Evolutionary conservation across 2,329 filamentous ascomycete genomes (phyloP), one percentile per base, ranked within the genome.

Genomic region (Seiridium cupressi): DNA sequence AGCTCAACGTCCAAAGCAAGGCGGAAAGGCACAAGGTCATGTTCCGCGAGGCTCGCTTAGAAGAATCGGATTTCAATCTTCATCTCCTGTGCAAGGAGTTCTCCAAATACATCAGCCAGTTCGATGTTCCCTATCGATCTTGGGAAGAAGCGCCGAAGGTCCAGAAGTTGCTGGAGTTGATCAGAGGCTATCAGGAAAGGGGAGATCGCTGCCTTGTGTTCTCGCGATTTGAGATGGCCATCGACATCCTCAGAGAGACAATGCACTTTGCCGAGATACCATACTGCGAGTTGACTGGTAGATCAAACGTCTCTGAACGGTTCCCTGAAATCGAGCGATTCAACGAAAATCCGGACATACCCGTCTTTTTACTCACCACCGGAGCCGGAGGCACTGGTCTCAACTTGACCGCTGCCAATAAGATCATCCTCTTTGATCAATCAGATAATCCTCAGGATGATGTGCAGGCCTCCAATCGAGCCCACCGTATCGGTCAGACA

Each of bases 391-490:
- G 95, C n/a, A 95, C 94, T 0, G 95, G 95, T 46, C 96, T 99
- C 78, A 99, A 99, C 74, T 78, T 99, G 58, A 95, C 94, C 6
- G 91, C 90, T 42, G 95, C 95, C 4, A 98, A 98, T 79, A 98
- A 97, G 76, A 94, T 99, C 67, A 87, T 99, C 75, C 95, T 99
- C 69, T 97, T 98, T 73, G 95, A 99, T 75, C 90, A 91, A 64
- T 92, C 89, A n/a, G 97, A 97, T 78, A 99, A 99, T 68, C 95
- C 95, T 0, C 95, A 99, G 72, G 94, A 98, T 67, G 95, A 99
- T 71, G 88, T 97, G n/a, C 95, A 99, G 74, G 95, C 95, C 0
- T 95, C 98, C 79, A 98, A 99, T 73, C 89, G 95, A 18, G 95
- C 95, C 0, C 95, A 99, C 76, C 89, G 95, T 11, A 91, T 99